Conservation (phyloP, 768 basidiomycete species). For the Gloeopeniophorella convolvens region DNA sequence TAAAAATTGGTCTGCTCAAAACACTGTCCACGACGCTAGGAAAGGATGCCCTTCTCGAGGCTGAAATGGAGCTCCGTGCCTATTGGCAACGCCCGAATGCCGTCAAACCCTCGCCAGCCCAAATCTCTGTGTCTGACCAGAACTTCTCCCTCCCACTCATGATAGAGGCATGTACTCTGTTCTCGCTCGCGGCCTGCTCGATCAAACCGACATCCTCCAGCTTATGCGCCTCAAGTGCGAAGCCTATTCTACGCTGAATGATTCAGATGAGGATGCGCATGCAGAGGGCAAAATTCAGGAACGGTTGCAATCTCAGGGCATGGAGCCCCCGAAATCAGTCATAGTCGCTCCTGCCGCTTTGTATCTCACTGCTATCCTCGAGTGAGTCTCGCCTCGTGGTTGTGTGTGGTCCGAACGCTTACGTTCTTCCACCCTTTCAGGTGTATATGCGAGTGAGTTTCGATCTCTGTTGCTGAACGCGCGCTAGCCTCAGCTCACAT, state of each 20-base stretch:
- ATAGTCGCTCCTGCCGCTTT: conserved; percentile 71
- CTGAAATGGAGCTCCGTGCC: conserved; percentile 85
- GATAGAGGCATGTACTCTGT: conserved; percentile 52
- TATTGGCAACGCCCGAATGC: conserved; percentile 73
- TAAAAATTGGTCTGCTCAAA: conserved; percentile 65
- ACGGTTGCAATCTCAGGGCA: conserved; percentile 42
- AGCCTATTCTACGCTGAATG: conserved; percentile 80
- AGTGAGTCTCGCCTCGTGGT: conserved; percentile 48
- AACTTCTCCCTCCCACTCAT: conserved; percentile 68
- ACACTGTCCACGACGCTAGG: conserved; percentile 76
- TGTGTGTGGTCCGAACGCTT: conserved; percentile 6
- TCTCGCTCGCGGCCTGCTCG: not conserved
- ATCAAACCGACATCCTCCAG: conserved; percentile 34
- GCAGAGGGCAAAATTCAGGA: conserved; percentile 59
- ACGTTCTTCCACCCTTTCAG: conserved; percentile 34
- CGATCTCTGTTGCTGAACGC: conserved; percentile 1
- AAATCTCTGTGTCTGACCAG: conserved; percentile 42
- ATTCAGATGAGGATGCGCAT: conserved; percentile 66
- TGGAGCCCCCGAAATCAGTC: conserved; percentile 40
- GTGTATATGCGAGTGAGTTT: conserved; percentile 80
- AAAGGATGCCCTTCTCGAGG: conserved; percentile 88
- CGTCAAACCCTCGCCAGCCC: conserved; percentile 25
- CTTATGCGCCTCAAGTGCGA: conserved; percentile 81
- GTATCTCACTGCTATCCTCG: conserved; percentile 88
- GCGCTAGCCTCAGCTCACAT: conserved; percentile 1